These are phyloP conservation scores for Paradendryphiella salina DNA, from an alignment of 2,329 filamentous ascomycete species.

Conservation along the genomic window DNA sequence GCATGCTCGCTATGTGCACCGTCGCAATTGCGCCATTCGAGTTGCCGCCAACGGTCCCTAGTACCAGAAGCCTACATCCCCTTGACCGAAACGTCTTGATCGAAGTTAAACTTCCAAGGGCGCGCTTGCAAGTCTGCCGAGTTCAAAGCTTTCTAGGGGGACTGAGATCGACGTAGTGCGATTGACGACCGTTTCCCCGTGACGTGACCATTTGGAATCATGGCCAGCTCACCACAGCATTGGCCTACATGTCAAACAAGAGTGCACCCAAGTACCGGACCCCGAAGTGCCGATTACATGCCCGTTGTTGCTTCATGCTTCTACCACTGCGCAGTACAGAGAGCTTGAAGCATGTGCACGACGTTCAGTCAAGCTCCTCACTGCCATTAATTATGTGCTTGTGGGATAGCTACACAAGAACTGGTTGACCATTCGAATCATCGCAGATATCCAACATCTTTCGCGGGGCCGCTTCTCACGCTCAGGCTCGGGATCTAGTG, in stretches of 20 bases:
- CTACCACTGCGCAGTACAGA: neutral
- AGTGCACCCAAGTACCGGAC: slow-evolving; percentile 3
- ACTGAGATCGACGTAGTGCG: slow-evolving; percentile 4
- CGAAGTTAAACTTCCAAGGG: slow-evolving; percentile 5
- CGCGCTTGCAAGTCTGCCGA: slow-evolving; percentile 2
- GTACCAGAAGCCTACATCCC: slow-evolving; percentile 20
- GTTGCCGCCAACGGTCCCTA: slow-evolving; percentile 24
- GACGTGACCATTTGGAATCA: slow-evolving; percentile 3
- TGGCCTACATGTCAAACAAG: slow-evolving; percentile 5
- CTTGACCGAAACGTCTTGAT: slow-evolving; percentile 23
- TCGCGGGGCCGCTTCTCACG: neutral
- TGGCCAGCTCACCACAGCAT: neutral
- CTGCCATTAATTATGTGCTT: neutral
- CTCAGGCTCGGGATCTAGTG: neutral
- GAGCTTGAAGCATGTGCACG: neutral
- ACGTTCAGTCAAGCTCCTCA: neutral
- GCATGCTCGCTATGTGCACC: slow-evolving; percentile 1
- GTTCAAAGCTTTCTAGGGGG: slow-evolving; percentile 1
- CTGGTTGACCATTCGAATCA: neutral
- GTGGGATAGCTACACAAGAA: neutral
- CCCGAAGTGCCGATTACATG: slow-evolving; percentile 6
- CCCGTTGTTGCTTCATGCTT: neutral
- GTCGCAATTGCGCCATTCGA: slow-evolving; percentile 13
- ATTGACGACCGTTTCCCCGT: slow-evolving; percentile 1
- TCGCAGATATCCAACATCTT: neutral